phyloP scores from a whole-genome alignment of 306 rosid genomes.

The Neltuma alba region DNA sequence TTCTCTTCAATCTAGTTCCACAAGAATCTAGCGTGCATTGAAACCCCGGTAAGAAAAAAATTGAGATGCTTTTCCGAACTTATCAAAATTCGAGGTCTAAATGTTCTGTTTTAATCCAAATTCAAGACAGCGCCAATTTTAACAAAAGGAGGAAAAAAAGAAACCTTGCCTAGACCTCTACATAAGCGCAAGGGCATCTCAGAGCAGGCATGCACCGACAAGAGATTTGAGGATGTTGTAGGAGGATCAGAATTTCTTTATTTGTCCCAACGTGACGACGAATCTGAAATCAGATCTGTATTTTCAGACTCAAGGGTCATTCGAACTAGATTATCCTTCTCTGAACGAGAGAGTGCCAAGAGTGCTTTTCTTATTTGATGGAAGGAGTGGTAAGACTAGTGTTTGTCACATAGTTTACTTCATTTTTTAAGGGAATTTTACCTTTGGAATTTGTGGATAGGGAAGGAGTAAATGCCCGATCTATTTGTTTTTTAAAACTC shows the following conservation, averaged over 20 bases:
- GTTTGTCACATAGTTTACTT: not conserved
- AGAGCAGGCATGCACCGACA: not conserved
- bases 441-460: slow-evolving; percentile 27
- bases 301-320: not conserved
- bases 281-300: not conserved
- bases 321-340: not conserved
- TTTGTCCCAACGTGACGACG: not conserved
- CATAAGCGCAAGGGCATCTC: not conserved
- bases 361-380: not conserved
- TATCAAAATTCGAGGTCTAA: not conserved
- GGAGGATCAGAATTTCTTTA: not conserved
- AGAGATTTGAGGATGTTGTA: not conserved
- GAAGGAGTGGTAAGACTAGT: not conserved
- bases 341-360: not conserved
- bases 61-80: not conserved
- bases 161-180: not conserved
- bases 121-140: not conserved
- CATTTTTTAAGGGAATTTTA: not conserved
- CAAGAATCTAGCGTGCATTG: not conserved
- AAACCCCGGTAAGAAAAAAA: not conserved
- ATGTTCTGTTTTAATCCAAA: not conserved
- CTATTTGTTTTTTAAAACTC: slow-evolving; percentile 22
- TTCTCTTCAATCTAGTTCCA: slow-evolving; percentile 38
- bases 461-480: slow-evolving; percentile 19
- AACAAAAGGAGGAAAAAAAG: not conserved